Conservation (phyloP, 2,329 filamentous ascomycete genomes). For the Colletotrichum sidae region DNA sequence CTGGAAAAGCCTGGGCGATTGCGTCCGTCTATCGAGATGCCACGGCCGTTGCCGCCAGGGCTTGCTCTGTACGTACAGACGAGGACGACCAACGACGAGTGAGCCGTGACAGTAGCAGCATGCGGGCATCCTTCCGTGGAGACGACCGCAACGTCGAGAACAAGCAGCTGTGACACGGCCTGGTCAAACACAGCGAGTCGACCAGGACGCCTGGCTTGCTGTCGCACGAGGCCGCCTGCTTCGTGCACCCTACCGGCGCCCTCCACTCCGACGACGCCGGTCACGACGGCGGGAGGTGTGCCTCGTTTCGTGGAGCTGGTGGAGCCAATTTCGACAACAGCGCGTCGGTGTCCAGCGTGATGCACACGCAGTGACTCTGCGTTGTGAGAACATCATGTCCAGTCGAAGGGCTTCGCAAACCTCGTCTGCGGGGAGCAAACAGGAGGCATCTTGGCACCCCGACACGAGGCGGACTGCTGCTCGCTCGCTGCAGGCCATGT, state of each 20-base stretch:
- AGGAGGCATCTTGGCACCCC: not conserved
- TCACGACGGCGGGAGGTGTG: no score
- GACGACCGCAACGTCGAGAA: not conserved
- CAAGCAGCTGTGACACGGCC: not conserved
- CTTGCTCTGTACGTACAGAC: no score
- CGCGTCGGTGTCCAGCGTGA: not conserved
- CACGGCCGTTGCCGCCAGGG: no score
- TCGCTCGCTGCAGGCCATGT: not conserved
- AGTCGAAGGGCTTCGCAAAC: no score
- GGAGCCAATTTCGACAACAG: conserved; percentile 22
- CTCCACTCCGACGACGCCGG: no score
- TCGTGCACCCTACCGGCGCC: no score
- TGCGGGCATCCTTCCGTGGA: no score
- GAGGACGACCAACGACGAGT: conserved; percentile 14
- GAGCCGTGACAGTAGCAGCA: no score
- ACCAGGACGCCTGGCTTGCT: not conserved
- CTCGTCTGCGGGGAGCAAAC: not conserved
- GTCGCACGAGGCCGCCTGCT: not conserved
- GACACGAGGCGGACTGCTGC: not conserved
- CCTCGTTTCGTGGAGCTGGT: conserved; percentile 3
- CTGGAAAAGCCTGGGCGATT: no score
- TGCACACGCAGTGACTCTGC: conserved; percentile 5
- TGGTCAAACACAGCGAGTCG: not conserved
- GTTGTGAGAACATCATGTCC: no score
- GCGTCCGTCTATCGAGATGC: no score